Base-by-base conservation (phyloP, 1,284 basidiomycete species). In the Boletus sp. region DNA sequence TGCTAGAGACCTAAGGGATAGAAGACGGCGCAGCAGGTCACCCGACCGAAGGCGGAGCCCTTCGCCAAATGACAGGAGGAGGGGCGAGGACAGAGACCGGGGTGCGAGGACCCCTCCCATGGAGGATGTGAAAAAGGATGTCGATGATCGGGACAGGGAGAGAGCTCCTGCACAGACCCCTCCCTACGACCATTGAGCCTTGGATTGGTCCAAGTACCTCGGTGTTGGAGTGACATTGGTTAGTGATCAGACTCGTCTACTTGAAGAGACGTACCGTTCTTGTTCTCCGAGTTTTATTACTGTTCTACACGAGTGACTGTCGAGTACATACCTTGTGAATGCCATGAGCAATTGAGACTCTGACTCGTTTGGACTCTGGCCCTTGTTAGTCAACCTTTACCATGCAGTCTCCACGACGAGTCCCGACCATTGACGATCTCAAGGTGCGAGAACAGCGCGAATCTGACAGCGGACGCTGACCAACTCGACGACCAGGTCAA, bases 11-110 rank as follows among this genome's bases (percentile, higher is more conserved):
- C 68, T 74, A 50, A 77, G 78, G 62, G 81, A 83, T 21, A 79
- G 80, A 69, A 75, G 81, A 67, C 81, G 80, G 62, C 75, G 78
- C 53, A 81, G 75, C 75, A 76, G 77, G 66, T 80, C 77, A 37
- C 80, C 80, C 49, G 81, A 83, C 30, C 78, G 80, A 66, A 77
- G 81, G 63, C 76, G 83, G 60, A 85, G 81, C 71, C 77, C 77
- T 9, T 79, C 80, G 21, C 83, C 83, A 8, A 40, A n/a, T 14
- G 81, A 82, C 47, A 78, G 79, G 64, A 77, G 77, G 65, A 74
- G 74, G 60, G 70, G 69, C 55, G 82, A 83, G 13, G 82, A 83
- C 54, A 76, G 77, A 59, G 82, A 83, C 61, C 75, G 78, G 54
- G 61, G 57, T 38, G 76, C 77, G 58, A 78, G 80, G 73, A 82